Evolutionary conservation across 2,329 filamentous ascomycete species (phyloP).

Genomic region (Arthrobotrys musiformis): DNA sequence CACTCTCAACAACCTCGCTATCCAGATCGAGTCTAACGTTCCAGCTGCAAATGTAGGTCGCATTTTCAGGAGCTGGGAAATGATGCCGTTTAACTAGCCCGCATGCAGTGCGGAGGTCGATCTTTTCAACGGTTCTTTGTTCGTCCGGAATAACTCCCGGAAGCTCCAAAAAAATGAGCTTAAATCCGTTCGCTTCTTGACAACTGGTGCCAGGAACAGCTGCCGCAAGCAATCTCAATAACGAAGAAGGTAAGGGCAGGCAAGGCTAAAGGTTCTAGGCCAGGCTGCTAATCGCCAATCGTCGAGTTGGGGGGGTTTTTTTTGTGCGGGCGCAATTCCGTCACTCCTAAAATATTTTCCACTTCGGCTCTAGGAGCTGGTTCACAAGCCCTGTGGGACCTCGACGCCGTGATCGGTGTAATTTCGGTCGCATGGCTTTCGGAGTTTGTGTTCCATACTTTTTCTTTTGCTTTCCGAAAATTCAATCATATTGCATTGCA

Average conservation of each 20-base stretch:
- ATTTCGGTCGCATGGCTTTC: conserved; percentile 38
- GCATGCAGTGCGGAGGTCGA: conserved; percentile 13
- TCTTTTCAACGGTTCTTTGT: conserved; percentile 36
- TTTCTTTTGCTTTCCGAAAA: neutral
- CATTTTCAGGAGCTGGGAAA: conserved; percentile 3
- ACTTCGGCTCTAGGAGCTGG: neutral
- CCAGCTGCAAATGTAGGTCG: neutral
- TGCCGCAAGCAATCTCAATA: neutral
- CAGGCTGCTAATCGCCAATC: neutral
- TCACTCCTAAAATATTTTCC: neutral
- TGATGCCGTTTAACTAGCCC: conserved; percentile 1
- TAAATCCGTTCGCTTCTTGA: conserved; percentile 23
- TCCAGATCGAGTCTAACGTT: conserved; percentile 7
- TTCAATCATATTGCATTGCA: neutral
- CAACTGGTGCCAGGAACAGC: neutral
- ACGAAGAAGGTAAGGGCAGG: neutral
- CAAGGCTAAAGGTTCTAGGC: neutral
- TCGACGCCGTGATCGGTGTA: conserved; percentile 21
- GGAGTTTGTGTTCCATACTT: conserved; percentile 51
- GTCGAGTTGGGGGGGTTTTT: neutral
- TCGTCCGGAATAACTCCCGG: conserved; percentile 8
- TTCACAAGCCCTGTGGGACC: neutral
- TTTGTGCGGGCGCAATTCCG: neutral
- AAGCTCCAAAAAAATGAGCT: neutral
- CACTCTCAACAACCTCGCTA: neutral